Base-by-base conservation (phyloP, 257 asterid genomes). In the Nicotiana attenuata region DNA sequence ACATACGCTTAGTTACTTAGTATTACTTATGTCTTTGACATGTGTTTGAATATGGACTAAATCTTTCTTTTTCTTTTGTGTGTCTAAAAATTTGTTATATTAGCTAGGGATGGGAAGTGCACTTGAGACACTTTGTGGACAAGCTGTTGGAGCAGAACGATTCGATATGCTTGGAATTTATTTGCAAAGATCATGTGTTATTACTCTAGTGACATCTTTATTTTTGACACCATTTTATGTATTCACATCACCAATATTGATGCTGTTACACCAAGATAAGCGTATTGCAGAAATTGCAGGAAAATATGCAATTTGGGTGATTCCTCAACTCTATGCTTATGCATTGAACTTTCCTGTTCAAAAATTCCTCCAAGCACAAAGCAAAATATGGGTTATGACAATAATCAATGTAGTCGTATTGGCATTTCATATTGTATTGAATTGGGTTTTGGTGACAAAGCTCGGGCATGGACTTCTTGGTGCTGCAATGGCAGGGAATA, bases 101-200 rank as follows among this genome's bases (percentile, higher is more conserved):
- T 88, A 94, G 98, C 89, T 94, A 87, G 98, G 98, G 78, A 90
- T 94, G 95, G 98, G 97, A 90, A 94, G 98, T 82, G 97, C 98
- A 16, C 91, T 94, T 0, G 98, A 94, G 82, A 94, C 98, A 3
- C 94, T 94, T 0, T 92, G 97, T 38, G 98, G 98, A 19, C 98
- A 94, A 47, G 98, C 98, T 0, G 94, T 91, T 53, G 98, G 98
- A 2, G 97, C 97, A 0, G 96, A 89, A 9, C 90, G 92, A 65
- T 83, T 65, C 16, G 86, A 85, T 3, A 91, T 87, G 94, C 96
- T 94, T 26, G 98, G 98, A 20, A 73, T 94, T 24, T 90, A 93
- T 82, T 41, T 90, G 83, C 98, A 94, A 86, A 87, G 97, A 83
- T 94, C 98, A 52, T 92, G 92, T 87, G 82, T 94, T 10, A 89